Conservation (phyloP, 306 rosid genomes). For the Gillenia trifoliata region DNA sequence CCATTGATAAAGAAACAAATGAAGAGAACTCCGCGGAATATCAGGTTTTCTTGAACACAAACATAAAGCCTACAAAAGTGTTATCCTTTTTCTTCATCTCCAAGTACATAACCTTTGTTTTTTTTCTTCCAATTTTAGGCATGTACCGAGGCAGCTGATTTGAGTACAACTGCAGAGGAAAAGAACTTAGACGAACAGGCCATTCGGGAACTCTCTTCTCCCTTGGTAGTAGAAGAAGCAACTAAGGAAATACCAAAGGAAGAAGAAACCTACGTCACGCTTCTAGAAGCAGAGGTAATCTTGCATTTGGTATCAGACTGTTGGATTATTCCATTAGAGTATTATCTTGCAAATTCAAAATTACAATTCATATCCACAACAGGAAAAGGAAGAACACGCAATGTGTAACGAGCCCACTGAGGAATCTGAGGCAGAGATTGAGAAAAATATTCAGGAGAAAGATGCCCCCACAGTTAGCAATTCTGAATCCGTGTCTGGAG, state of each 20-base stretch:
- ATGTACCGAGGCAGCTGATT: constrained; percentile 5
- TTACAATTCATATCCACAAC: not conserved
- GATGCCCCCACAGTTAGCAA: not conserved
- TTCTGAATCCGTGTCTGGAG: not conserved
- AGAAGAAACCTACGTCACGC: not conserved
- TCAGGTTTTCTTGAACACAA: constrained; percentile 11
- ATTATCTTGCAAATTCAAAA: not conserved
- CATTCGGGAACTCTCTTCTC: constrained; percentile 8
- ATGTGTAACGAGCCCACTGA: constrained; percentile 18
- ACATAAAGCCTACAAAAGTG: too few relatives aligned
- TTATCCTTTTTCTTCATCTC: too few relatives aligned
- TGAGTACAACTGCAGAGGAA: constrained; percentile 11
- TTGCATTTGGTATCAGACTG: not conserved
- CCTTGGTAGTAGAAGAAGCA: constrained; percentile 1
- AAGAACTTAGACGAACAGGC: constrained; percentile 11
- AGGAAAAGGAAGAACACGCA: constrained; percentile 18
- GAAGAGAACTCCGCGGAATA: constrained; percentile 1
- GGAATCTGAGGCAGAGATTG: constrained; percentile 4
- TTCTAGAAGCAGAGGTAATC: constrained; percentile 20
- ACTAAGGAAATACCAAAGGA: constrained; percentile 15
- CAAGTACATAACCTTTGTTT: not conserved
- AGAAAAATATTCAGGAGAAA: constrained; percentile 3
- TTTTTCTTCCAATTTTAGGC: constrained; percentile 5
- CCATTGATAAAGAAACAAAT: not conserved
- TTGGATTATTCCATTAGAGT: not conserved